phyloP scores from a whole-genome alignment of 192 early-diverging fungal species.

The Backusella tuberculispora region DNA sequence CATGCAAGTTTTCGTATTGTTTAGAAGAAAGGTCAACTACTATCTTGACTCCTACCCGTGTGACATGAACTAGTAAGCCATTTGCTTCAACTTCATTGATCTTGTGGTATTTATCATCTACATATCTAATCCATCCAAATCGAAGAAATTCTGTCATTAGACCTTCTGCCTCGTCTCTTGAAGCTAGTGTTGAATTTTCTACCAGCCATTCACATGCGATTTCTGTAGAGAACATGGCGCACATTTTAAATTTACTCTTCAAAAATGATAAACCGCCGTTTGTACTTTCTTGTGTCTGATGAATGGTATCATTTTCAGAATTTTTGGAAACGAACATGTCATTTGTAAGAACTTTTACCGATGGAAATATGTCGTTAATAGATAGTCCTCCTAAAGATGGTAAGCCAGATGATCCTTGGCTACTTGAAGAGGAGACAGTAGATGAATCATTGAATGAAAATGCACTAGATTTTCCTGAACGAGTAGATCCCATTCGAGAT shows the following conservation, averaged over 20 bases:
- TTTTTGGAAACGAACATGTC: not conserved
- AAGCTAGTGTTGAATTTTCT: conserved; percentile 51
- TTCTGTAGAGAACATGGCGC: conserved; percentile 14
- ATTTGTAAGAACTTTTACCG: not conserved
- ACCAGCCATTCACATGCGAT: conserved; percentile 51
- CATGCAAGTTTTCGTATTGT: not conserved
- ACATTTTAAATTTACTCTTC: conserved; percentile 16
- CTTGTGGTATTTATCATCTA: not conserved
- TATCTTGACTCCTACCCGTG: not conserved
- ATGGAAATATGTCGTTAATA: not conserved
- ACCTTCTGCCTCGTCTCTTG: conserved; percentile 50
- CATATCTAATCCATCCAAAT: conserved; percentile 45
- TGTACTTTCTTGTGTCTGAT: not conserved
- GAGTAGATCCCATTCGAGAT: not conserved
- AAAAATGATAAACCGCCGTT: not conserved
- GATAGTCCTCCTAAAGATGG: conserved; percentile 1
- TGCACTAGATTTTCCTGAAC: not conserved
- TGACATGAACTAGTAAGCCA: conserved; percentile 4
- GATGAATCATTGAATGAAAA: not conserved
- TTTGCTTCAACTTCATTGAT: not conserved
- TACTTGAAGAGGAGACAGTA: not conserved
- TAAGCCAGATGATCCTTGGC: not conserved
- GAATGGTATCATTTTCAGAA: not conserved
- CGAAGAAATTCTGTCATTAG: conserved; percentile 49
- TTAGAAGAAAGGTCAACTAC: conserved; percentile 13